phyloP scores from a whole-genome alignment of 1,284 basidiomycete genomes.

The Pyrrhoderma lamaoense region DNA sequence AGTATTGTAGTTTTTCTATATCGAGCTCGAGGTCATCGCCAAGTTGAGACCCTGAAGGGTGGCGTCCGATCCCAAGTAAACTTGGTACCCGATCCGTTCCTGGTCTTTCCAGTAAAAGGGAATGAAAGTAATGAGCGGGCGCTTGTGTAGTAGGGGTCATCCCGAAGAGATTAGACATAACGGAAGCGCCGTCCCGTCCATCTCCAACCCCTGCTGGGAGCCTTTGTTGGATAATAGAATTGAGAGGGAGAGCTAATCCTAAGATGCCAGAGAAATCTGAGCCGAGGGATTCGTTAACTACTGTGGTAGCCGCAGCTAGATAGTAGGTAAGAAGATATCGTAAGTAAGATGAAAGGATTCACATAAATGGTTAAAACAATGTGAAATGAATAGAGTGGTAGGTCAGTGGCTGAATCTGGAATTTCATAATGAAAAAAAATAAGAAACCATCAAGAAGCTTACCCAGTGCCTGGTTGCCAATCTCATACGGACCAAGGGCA shows the following conservation, averaged over 20 bases:
- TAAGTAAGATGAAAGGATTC: no score
- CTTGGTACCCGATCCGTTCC: slow-evolving; percentile 49
- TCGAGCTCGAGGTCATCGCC: slow-evolving; percentile 36
- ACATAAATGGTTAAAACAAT: not conserved
- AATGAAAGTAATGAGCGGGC: slow-evolving; percentile 54
- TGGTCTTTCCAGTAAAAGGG: slow-evolving; percentile 59
- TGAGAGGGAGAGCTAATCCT: slow-evolving; percentile 63
- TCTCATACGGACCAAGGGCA: slow-evolving; percentile 47
- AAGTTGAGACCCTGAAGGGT: slow-evolving; percentile 36
- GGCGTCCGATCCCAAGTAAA: slow-evolving; percentile 56
- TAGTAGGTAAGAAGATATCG: not conserved
- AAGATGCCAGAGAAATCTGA: slow-evolving; percentile 54
- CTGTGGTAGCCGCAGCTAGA: slow-evolving; percentile 46
- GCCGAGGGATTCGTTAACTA: slow-evolving; percentile 48
- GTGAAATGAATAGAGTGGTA: not conserved
- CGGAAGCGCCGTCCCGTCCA: slow-evolving; percentile 51
- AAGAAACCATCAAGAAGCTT: slow-evolving; percentile 7
- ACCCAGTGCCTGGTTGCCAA: slow-evolving; percentile 59
- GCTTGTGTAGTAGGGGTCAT: slow-evolving; percentile 44
- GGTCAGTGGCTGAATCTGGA: not conserved
- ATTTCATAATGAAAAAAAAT: slow-evolving; percentile 8
- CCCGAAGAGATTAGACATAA: slow-evolving; percentile 59
- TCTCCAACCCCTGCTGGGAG: slow-evolving; percentile 42
- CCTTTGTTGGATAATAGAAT: slow-evolving; percentile 47
- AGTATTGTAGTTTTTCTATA: slow-evolving; percentile 47